Conservation (phyloP, 495 filamentous ascomycete genomes). For the Lepraria neglecta region DNA sequence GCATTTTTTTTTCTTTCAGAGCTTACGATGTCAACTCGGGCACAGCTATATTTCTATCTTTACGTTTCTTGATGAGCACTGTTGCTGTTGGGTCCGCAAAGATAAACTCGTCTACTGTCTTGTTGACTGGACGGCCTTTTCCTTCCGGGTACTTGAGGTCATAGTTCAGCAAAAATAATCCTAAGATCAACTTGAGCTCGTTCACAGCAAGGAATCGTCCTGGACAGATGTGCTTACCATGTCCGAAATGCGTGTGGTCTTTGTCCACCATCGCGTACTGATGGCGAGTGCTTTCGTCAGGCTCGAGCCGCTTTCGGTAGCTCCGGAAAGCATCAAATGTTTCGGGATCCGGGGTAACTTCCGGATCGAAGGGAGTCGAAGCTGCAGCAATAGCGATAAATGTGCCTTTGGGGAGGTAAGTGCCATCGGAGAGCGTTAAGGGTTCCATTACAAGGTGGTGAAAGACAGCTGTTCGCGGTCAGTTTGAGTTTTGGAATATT, state of each 20-base stretch:
- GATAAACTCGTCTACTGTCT: not conserved
- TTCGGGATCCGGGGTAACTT: conserved; percentile 31
- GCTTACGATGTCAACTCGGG: not conserved
- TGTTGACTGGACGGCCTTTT: conserved; percentile 11
- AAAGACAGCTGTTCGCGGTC: not conserved
- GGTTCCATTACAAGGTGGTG: not conserved
- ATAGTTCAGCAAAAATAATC: conserved; percentile 48
- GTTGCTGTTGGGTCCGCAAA: not conserved
- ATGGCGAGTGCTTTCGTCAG: conserved; percentile 26
- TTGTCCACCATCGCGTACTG: conserved; percentile 41
- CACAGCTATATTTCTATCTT: not conserved
- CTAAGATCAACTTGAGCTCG: conserved; percentile 50
- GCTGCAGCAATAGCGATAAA: conserved; percentile 35
- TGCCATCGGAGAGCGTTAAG: conserved; percentile 33
- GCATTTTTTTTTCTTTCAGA: too few species aligned
- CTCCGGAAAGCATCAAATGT: conserved; percentile 52
- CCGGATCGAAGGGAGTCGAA: not conserved
- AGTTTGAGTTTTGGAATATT: not conserved
- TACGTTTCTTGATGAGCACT: not conserved
- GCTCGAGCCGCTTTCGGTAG: conserved; percentile 39
- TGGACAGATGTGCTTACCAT: conserved; percentile 46
- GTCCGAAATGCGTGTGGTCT: conserved; percentile 41
- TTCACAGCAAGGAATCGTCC: conserved; percentile 52
- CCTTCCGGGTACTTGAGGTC: conserved; percentile 42
- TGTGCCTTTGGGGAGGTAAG: conserved; percentile 34